Conservation (phyloP, 768 basidiomycete species). For the Boletus sp. region DNA sequence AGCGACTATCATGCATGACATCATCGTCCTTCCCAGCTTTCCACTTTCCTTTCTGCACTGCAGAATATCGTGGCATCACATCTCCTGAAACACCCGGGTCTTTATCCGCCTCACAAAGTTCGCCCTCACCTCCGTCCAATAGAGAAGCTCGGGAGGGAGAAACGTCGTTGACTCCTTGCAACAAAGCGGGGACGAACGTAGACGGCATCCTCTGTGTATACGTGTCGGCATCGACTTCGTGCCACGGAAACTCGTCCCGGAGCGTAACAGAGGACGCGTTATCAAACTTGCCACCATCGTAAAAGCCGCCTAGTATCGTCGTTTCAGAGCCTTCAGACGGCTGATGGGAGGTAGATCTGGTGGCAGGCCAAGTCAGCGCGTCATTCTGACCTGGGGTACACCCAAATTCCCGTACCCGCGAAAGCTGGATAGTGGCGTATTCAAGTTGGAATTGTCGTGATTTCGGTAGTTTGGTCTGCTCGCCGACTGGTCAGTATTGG, state of each 20-base stretch:
- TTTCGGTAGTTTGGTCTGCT: neutral
- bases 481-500: neutral
- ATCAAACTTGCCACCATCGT: constrained; percentile 1
- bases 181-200: constrained; percentile 12
- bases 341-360: neutral
- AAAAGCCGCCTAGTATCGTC: neutral
- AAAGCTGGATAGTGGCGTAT: neutral
- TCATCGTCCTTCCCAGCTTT: neutral
- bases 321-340: constrained; percentile 3
- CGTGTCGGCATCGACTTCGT: neutral
- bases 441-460: neutral
- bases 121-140: neutral
- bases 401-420: neutral
- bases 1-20: neutral
- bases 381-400: neutral
- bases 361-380: neutral
- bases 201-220: constrained; percentile 10
- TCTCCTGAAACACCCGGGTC: neutral
- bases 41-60: constrained; percentile 16
- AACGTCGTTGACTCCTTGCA: constrained; percentile 6
- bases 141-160: neutral
- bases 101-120: neutral
- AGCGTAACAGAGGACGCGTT: constrained; percentile 15
- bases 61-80: constrained; percentile 1
- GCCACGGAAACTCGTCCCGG: constrained; percentile 7